Evolutionary conservation across 768 basidiomycete species (phyloP).

Genomic region (Leccinum pellstonianum): DNA sequence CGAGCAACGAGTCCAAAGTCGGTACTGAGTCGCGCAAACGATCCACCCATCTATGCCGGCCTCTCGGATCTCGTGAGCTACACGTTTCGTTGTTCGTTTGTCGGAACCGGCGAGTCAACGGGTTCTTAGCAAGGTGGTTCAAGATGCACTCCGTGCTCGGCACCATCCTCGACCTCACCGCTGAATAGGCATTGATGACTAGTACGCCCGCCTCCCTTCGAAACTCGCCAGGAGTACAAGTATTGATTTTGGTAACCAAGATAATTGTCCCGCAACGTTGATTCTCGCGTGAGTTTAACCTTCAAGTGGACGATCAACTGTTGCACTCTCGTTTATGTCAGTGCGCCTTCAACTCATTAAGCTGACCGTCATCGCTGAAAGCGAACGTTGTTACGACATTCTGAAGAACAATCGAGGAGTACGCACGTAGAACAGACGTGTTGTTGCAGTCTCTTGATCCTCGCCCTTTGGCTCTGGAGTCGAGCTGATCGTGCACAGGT

Average conservation of each 20-base stretch:
- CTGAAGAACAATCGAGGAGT: background rate
- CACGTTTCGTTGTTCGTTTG: background rate
- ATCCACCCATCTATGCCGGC: slow-evolving; percentile 70
- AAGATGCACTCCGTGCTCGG: slow-evolving; percentile 91
- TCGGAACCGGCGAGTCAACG: slow-evolving; percentile 53
- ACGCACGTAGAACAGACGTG: slow-evolving; percentile 65
- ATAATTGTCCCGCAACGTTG: slow-evolving; percentile 68
- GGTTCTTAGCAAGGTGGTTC: slow-evolving; percentile 82
- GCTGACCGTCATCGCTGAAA: slow-evolving; percentile 47
- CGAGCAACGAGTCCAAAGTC: slow-evolving; percentile 8
- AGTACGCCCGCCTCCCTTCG: slow-evolving; percentile 56
- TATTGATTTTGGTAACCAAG: slow-evolving; percentile 88
- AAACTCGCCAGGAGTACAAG: slow-evolving; percentile 60
- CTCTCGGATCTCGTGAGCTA: slow-evolving; percentile 81
- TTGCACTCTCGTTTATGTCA: slow-evolving; percentile 83
- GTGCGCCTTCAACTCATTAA: slow-evolving; percentile 54
- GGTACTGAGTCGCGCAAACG: slow-evolving; percentile 20
- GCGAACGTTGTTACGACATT: background rate
- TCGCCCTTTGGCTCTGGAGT: slow-evolving; percentile 53
- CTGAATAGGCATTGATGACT: slow-evolving; percentile 95
- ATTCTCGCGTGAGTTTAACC: slow-evolving; percentile 86
- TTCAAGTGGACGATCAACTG: slow-evolving; percentile 67
- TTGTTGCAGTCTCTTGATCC: slow-evolving; percentile 39
- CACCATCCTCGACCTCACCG: slow-evolving; percentile 93
- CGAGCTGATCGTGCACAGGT: slow-evolving; percentile 54